Base-by-base conservation (phyloP, 495 filamentous ascomycete species). In the Penicillium simplicissimum region DNA sequence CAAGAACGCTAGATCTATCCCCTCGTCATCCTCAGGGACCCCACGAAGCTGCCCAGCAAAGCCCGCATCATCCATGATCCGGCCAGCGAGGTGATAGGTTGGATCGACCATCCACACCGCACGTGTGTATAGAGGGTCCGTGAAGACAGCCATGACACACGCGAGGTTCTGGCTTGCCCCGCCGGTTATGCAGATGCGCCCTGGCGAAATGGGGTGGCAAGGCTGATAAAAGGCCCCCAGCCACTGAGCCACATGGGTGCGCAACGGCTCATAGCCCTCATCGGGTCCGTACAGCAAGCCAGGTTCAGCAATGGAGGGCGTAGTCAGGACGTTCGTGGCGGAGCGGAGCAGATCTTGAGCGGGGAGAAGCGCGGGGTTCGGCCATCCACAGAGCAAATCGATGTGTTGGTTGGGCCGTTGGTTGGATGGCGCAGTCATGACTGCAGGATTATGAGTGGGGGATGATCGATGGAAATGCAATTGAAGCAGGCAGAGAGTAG, bases 71-170 rank as follows among this genome's bases (percentile, higher is more conserved):
- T 90, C 85, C 67, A 97, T 91, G 37, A 95, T 88, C 7, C 85
- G 81, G 68, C 87, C 88, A 0, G 88, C 91, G 10, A 95, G 78
- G 68, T 87, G 88, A 67, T 96, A 97, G 19, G 88, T 87, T 34
- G 93, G 93, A 42, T 87, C 85, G 0, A 91, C 86, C 73, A 90
- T 79, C 88, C 92, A 96, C 23, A 96, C 84, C 65, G 81, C 84
- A 43, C 83, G 79, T 15, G 93, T 96, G 66, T 88, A 90, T 2
- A 78, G 70, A 0, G 91, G 90, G 67, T 96, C 92, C 0, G 91
- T 89, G 61, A 88, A 96, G 17, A 86, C 84, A 66, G 86, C 82
- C 31, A 97, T 76, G 3, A 93, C 73, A 62, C 82, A 87, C 1
- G 87, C 89, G 8, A 96, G 74, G 66, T 85, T 90, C 73, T 94